Conservation (phyloP, 2,329 filamentous ascomycete genomes). For the Aspergillus neoniger region DNA sequence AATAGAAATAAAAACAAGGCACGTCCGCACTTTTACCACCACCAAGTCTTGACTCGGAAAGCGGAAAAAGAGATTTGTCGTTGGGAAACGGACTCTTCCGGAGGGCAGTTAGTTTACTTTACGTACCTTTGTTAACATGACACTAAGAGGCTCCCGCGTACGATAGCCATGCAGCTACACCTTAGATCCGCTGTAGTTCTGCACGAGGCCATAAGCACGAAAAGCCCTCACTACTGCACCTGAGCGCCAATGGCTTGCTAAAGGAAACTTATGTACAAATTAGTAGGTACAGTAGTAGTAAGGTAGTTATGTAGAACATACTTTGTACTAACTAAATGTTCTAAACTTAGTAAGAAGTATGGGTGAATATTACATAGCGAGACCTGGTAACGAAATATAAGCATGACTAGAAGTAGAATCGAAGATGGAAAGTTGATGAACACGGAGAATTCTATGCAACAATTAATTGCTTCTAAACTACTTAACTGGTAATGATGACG, state of each 20-base stretch:
- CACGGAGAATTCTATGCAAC: too few relatives aligned
- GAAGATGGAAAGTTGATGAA: too few relatives aligned
- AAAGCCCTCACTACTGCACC: slow-evolving; percentile 19
- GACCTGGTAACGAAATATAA: too few relatives aligned
- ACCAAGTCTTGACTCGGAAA: neutral
- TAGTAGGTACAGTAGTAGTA: too few relatives aligned
- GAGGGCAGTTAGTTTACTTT: neutral
- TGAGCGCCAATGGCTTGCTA: slow-evolving; percentile 1
- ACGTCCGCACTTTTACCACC: neutral
- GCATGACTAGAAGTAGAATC: too few relatives aligned
- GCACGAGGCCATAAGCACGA: neutral
- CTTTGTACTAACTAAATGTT: too few relatives aligned
- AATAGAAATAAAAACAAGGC: neutral
- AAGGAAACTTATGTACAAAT: too few relatives aligned
- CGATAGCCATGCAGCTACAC: neutral
- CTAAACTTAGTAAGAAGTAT: too few relatives aligned
- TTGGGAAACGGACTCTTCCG: neutral
- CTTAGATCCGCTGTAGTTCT: slow-evolving; percentile 8
- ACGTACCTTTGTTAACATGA: neutral
- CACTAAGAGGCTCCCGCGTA: neutral
- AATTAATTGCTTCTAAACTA: too few relatives aligned
- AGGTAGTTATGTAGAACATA: too few relatives aligned
- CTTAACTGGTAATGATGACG: too few relatives aligned
- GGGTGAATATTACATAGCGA: too few relatives aligned
- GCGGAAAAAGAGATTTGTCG: neutral